phyloP scores from a whole-genome alignment of 257 asterid species.

The Eustoma russellianum region DNA sequence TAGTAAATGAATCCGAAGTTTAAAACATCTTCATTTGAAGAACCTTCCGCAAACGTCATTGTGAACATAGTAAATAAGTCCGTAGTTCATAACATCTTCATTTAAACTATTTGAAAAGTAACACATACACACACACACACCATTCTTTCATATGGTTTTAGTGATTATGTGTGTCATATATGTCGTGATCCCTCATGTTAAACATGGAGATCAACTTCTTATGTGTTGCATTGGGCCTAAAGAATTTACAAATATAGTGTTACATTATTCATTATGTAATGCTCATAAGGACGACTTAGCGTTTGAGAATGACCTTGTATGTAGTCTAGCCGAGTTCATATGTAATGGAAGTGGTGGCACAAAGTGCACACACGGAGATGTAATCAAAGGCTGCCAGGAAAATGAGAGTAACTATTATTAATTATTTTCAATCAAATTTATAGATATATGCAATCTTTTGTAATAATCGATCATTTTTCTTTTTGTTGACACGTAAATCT shows the following conservation, averaged over 20 bases:
- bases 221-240: conserved; percentile 75
- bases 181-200: conserved; percentile 75
- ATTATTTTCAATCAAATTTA: too few species aligned
- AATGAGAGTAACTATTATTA: conserved; percentile 61
- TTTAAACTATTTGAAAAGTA: too few species aligned
- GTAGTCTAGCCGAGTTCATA: conserved; percentile 78
- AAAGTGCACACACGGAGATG: conserved; percentile 13
- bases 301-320: conserved; percentile 76
- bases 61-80: too few species aligned
- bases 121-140: too few species aligned
- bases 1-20: too few species aligned
- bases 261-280: conserved; percentile 77
- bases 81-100: too few species aligned
- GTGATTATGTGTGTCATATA: conserved; percentile 73
- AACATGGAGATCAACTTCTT: conserved; percentile 61
- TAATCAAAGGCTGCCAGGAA: conserved; percentile 20
- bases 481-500: too few species aligned
- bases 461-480: too few species aligned
- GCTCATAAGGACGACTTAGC: conserved; percentile 62
- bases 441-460: conserved; percentile 31
- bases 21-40: too few species aligned
- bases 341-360: conserved; percentile 27
- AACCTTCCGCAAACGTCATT: too few species aligned
- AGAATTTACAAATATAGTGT: conserved; percentile 61
- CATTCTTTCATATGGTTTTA: conserved; percentile 85